Evolutionary conservation across 768 basidiomycete species (phyloP).

Genomic region (Aureoboletus auriporus): DNA sequence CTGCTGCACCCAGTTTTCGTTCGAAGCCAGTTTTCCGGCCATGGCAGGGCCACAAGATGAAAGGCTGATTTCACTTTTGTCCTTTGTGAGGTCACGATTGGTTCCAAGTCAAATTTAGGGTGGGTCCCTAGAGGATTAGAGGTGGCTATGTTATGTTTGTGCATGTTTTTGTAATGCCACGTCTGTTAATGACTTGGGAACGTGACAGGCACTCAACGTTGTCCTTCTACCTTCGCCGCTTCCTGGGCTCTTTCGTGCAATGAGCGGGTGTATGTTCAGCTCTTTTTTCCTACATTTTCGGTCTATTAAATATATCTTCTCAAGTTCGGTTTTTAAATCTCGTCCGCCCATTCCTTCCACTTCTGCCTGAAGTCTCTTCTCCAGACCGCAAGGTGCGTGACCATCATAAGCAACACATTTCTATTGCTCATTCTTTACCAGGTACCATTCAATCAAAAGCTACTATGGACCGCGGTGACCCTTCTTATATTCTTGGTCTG

Average conservation of each 20-base stretch:
- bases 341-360: slow-evolving; percentile 95
- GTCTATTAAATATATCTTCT: slow-evolving; percentile 2
- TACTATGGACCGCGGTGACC: slow-evolving; percentile 98
- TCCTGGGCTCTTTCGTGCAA: slow-evolving; percentile 37
- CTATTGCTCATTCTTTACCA: slow-evolving; percentile 27
- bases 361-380: slow-evolving; percentile 95
- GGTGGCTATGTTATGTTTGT: slow-evolving; percentile 21
- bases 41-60: too few species aligned
- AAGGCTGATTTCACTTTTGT: too few species aligned
- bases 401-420: neutral
- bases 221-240: slow-evolving; percentile 15
- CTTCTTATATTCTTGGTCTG: slow-evolving; percentile 99
- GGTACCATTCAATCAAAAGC: slow-evolving; percentile 98
- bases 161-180: slow-evolving; percentile 28
- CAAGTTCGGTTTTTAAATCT: slow-evolving; percentile 92
- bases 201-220: slow-evolving; percentile 18
- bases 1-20: too few species aligned
- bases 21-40: too few species aligned
- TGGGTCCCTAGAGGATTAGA: neutral
- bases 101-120: too few species aligned
- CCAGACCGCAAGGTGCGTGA: slow-evolving; percentile 87
- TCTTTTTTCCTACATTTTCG: neutral
- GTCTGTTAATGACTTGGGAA: slow-evolving; percentile 20
- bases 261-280: slow-evolving; percentile 72
- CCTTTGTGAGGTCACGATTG: too few species aligned